Conservation (phyloP, 2,329 filamentous ascomycete species). For the Albifimbria verrucaria region DNA sequence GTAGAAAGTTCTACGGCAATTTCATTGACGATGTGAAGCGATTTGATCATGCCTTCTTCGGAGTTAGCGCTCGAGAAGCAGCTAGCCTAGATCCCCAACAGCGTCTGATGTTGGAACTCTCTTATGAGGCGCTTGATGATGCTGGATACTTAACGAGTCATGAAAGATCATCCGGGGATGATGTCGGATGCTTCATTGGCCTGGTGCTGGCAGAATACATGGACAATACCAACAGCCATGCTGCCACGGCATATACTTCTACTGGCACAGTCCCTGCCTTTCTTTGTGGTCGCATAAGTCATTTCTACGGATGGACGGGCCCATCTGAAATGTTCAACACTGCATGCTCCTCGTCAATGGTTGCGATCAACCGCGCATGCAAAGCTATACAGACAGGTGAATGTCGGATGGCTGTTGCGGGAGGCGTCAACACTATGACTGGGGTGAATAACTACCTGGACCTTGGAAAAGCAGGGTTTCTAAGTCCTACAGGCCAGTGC, state of each 20-base stretch:
- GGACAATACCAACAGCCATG: constrained; percentile 19
- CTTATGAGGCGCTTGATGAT: constrained; percentile 28
- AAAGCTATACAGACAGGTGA: constrained; percentile 24
- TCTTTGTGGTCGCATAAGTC: constrained; percentile 26
- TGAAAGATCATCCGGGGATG: constrained; percentile 6
- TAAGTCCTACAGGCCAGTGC: constrained; percentile 23
- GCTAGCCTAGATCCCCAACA: constrained; percentile 30
- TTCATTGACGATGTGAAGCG: not conserved
- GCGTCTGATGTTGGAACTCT: constrained; percentile 26
- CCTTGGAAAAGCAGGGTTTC: constrained; percentile 16
- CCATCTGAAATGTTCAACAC: constrained; percentile 31
- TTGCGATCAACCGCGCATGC: constrained; percentile 31
- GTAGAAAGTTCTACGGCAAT: not conserved
- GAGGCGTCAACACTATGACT: constrained; percentile 36
- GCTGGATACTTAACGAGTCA: constrained; percentile 9
- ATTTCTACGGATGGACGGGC: constrained; percentile 33
- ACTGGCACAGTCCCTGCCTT: constrained; percentile 31
- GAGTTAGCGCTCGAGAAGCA: constrained; percentile 21
- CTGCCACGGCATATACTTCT: constrained; percentile 25
- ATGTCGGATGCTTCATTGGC: constrained; percentile 23
- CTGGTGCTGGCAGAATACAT: constrained; percentile 17
- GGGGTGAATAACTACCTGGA: constrained; percentile 16
- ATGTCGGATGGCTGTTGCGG: constrained; percentile 29
- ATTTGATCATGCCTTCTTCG: constrained; percentile 26
- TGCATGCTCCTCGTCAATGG: constrained; percentile 32